Base-by-base conservation (phyloP, 495 filamentous ascomycete genomes). In the Podospora anserina region DNA sequence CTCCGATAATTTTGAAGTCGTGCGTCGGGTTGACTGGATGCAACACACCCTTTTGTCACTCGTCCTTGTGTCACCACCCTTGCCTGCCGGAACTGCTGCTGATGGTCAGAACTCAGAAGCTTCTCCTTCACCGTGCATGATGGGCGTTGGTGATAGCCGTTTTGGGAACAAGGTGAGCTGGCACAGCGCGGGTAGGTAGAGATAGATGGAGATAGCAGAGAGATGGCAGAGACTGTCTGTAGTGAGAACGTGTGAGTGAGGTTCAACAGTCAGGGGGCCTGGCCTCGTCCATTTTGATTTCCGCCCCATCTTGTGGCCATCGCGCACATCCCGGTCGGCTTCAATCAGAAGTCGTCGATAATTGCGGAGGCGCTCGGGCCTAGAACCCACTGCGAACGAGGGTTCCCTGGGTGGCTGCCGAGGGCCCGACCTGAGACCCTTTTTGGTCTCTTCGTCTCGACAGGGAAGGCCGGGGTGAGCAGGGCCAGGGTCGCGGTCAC, bases 211-310 rank as follows among this genome's bases (percentile, higher is more conserved):
- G 5, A 19, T 63, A 19, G 23, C 30, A 39, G 61, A 39, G 15
- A 9, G 4, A 32, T 44, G 13, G 5, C 26, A 28, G 56, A 9
- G 20, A 18, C 59, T 13, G 26, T 61, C 26, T 5, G 7, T 15
- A 23, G 18, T 61, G 18, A 23, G 18, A 70, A 67, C 64, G 62
- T 67, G 23, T 23, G 23, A 23, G 23, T 64, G 58, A 65, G 56
- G 63, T 49, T 61, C 64, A 64, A 53, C 53, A 7, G 69, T 56
- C 69, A 71, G 68, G 71, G 69, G 69, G 59, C 49, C 60, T 55
- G 72, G 60, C 65, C 58, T 70, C 55, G 68, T 63, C 68, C 30
- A 65, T 67, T 69, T 72, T 73, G 72, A 76, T 73, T 69, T 60
- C 69, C 67, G 55, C 70, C 67, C 67, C 70, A 70, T 71, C 69